Evolutionary conservation across 2,329 filamentous ascomycete genomes (phyloP), one percentile per base, ranked within the genome.

Genomic region (Hawksworthiomyces lignivorus): DNA sequence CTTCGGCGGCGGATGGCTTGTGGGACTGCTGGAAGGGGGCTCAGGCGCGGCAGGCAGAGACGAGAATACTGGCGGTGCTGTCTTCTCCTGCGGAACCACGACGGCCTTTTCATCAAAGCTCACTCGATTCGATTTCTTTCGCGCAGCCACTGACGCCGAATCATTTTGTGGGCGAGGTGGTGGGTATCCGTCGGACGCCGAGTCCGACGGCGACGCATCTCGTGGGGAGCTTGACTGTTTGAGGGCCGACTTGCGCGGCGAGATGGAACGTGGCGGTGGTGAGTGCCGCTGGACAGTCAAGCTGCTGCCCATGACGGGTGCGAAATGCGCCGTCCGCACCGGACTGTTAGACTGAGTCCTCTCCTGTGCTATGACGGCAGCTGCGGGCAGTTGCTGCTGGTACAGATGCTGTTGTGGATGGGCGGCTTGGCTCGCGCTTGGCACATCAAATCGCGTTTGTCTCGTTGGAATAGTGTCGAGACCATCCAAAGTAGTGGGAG

Each of bases 221-320:
- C 73, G 54, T 43, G 73, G 68, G 2, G 77, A 72, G 36, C 75
- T 77, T 2, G 67, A 69, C 22, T 79, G 69, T 56, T 89, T 89
- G 48, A 89, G 56, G 2, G 84, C 84, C 2, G 84, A 87, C 57
- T 90, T 90, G 34, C 79, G 78, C 9, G 85, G 85, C 0, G 84
- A 88, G 10, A 84, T 65, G 5, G 84, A 86, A 36, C 85, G 73
- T 22, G 77, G 68, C 18, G 82, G 80, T 6, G 84, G 85, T 41
- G 78, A 72, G 54, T 89, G 84, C 48, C 70, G 47, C 9, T 33
- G 79, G 21, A 82, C 67, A 2, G 70, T 62, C 11, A 79, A 57
- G 31, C 65, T 72, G 26, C 77, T 14, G 75, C 18, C 22, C 11
- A 35, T 66, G 7, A 71, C 68, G 9, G 71, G 56, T 2, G 77